Base-by-base conservation (phyloP, 768 basidiomycete genomes). In the Mycena floridula region DNA sequence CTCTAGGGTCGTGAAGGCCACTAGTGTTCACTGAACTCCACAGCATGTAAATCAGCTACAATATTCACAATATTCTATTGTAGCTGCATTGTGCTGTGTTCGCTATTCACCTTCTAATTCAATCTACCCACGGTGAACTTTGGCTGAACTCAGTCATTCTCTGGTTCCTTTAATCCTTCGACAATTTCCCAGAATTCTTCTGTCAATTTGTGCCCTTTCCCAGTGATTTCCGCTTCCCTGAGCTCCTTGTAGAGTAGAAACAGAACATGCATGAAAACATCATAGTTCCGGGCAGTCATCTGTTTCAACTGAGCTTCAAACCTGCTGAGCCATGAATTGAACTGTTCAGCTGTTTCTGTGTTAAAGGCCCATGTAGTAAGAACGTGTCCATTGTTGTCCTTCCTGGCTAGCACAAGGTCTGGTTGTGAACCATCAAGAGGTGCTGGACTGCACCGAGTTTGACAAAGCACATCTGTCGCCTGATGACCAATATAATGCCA, bases 311-410 rank as follows among this genome's bases (percentile, higher is more conserved):
- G 53, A 6, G 52, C 35, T 35, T 55, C 49, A 40, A 44, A 55
- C 2, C 52, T 38, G 40, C 43, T 45, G 3, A 55, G 27, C 54
- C 52, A 55, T 5, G 53, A 36, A 44, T 55, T 55, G 21, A 55
- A 45, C 35, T 55, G 53, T 25, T 55, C 54, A 7, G 54, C 54
- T 2, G 52, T 55, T 30, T 55, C 54, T 3, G 45, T 51, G 28
- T 55, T 55, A 36, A 53, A 55, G 18, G 54, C 54, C 3, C 49
- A 42, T 8, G 49, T 48, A 1, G 30, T 18, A 39, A 44, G 41
- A 9, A 30, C 18, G 26, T 30, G 9, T 9, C 54, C 52, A 11
- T 35, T n/a, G 25, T 32, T 42, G 25, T 53, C 49, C 5, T 18
- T 25, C 12, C 16, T 35, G 4, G 42, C 28, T 11, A 27, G 23